Evolutionary conservation across 2,329 filamentous ascomycete species (phyloP), one percentile per base, ranked within the genome.

Genomic region (Aspergillus niger): DNA sequence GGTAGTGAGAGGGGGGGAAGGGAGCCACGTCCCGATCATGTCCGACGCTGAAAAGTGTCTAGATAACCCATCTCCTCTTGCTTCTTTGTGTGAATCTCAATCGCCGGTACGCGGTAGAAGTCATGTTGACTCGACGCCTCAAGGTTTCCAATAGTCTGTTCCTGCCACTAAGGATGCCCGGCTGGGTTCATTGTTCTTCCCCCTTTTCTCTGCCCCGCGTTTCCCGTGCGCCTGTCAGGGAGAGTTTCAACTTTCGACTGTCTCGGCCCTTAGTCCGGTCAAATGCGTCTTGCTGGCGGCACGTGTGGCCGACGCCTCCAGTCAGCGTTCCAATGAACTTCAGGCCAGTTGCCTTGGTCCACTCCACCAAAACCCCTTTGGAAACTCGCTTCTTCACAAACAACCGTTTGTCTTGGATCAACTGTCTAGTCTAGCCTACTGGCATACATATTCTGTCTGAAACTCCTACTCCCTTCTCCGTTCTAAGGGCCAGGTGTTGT

Each of bases 181-280:
- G 22, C 15, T 55, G 38, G 38, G 11, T 43, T 43, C 52, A 44
- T 41, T 55, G 38, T 43, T 55, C n/a, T 13, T 38, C 38, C 50
- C 58, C 54, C 36, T 57, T 58, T 55, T 24, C 22, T 55, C 53
- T 59, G 56, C 57, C 59, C 62, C 59, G 57, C 57, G 54, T 62
- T 60, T 47, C 36, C 39, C 43, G 26, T 48, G 20, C 47, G 32
- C 47, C 47, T 50, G 47, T 50, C 47, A 26, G 47, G 47, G 47
- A 50, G 47, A 30, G 47, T 50, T 50, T 44, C 41, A 52, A 54
- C 38, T 41, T 44, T 52, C n/a, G 36, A 50, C 20, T 55, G 47
- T 53, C 49, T 63, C 62, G 38, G 52, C 47, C 26, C 17, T 53
- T 44, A n/a, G 49, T 52, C 55, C 56, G 55, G 44, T 48, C 53